Conservation (phyloP, 257 asterid genomes). For the Echium plantagineum region DNA sequence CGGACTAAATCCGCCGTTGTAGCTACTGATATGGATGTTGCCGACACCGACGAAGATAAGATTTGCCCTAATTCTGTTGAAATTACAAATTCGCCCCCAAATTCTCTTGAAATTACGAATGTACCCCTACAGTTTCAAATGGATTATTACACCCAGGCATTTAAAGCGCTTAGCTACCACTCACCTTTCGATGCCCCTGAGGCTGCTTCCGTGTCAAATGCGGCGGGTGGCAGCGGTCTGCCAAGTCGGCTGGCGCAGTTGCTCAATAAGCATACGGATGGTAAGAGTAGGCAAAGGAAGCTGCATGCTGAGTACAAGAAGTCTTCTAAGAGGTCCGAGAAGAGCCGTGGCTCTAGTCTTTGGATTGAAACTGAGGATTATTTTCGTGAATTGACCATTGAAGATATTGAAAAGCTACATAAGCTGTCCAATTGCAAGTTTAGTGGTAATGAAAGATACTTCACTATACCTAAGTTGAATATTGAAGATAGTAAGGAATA, state of each 20-base stretch:
- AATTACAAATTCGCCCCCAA: constrained; percentile 57
- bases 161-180: constrained; percentile 57
- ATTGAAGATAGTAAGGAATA: constrained; percentile 13
- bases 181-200: constrained; percentile 68
- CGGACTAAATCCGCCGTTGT: constrained; percentile 9
- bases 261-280: constrained; percentile 50
- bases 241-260: constrained; percentile 58
- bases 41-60: constrained; percentile 36
- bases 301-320: constrained; percentile 53
- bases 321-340: constrained; percentile 29
- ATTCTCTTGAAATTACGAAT: constrained; percentile 26
- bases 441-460: constrained; percentile 32
- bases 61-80: constrained; percentile 30
- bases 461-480: constrained; percentile 31
- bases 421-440: constrained; percentile 25
- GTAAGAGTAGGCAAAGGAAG: constrained; percentile 72
- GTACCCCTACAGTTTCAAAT: constrained; percentile 28
- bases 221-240: constrained; percentile 16
- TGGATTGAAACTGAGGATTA: constrained; percentile 78
- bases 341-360: constrained; percentile 33
- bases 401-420: constrained; percentile 54
- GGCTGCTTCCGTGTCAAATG: constrained; percentile 15
- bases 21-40: constrained; percentile 13
- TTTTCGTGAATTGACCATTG: constrained; percentile 54
- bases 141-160: constrained; percentile 66